phyloP scores from a whole-genome alignment of 1,284 basidiomycete genomes.

The Meripilus lineatus region DNA sequence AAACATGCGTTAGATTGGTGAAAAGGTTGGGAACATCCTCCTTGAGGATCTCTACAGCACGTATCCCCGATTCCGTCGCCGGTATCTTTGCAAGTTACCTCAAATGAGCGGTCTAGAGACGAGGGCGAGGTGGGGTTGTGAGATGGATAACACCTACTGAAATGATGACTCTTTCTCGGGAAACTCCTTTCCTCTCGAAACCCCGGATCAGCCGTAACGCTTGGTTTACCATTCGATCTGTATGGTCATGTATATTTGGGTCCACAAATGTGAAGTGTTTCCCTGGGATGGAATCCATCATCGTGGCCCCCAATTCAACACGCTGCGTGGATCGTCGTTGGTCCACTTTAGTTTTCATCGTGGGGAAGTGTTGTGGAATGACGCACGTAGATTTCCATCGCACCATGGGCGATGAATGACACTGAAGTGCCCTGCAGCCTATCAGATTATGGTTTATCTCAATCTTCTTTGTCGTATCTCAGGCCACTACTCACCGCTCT shows the following conservation, averaged over 20 bases:
- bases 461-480: constrained; percentile 9
- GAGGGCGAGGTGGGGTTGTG: neutral
- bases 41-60: constrained; percentile 38
- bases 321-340: constrained; percentile 32
- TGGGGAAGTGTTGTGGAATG: neutral
- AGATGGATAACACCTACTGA: constrained; percentile 41
- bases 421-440: constrained; percentile 7
- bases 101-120: neutral
- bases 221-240: constrained; percentile 34
- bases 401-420: too few species aligned
- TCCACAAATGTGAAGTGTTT: constrained; percentile 51
- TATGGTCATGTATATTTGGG: constrained; percentile 33
- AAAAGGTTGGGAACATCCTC: constrained; percentile 34
- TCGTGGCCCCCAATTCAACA: constrained; percentile 41
- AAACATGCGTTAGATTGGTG: constrained; percentile 47
- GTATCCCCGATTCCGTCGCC: constrained; percentile 49
- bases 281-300: constrained; percentile 39
- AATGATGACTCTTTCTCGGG: constrained; percentile 38
- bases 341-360: neutral
- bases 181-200: constrained; percentile 37
- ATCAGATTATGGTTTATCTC: constrained; percentile 7
- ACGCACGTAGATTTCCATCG: constrained; percentile 17
- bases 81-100: constrained; percentile 39
- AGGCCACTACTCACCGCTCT: constrained; percentile 10
- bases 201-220: constrained; percentile 35